Percentiles rank a stretch among this genome's conserved stretches.
These are phyloP conservation scores for Pyrus pyrifolia DNA, from an alignment of 306 rosid genomes.

Conservation along the genomic window DNA sequence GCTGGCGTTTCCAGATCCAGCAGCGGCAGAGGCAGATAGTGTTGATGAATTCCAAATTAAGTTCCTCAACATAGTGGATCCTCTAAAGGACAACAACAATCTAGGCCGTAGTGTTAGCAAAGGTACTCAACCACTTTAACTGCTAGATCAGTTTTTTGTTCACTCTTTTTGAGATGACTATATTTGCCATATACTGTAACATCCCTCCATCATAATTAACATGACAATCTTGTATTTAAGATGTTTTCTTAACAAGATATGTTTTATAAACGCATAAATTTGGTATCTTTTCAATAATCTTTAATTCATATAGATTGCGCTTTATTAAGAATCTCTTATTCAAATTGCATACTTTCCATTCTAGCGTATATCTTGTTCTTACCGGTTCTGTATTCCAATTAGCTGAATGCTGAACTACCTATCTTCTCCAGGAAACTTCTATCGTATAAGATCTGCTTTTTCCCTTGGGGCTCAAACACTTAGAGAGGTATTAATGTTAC, in stretches of 20 bases:
- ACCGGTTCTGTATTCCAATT: conserved; percentile 6
- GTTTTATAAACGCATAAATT: neutral
- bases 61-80: conserved; percentile 62
- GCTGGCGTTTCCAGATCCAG: conserved; percentile 31
- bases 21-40: conserved; percentile 15
- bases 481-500: conserved; percentile 32
- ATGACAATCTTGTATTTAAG: neutral
- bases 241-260: neutral
- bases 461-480: conserved; percentile 38
- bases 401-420: conserved; percentile 6
- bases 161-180: conserved; percentile 1
- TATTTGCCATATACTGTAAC: neutral
- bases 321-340: neutral
- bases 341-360: neutral
- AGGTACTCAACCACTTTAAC: conserved; percentile 32
- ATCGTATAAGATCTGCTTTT: conserved; percentile 46
- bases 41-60: conserved; percentile 37
- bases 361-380: neutral
- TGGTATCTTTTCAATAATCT: neutral
- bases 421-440: conserved; percentile 41
- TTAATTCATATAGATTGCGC: neutral
- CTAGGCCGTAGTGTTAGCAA: conserved; percentile 55
- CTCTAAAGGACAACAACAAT: conserved; percentile 56
- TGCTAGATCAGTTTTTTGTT: conserved; percentile 9
- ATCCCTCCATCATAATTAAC: neutral